Evolutionary conservation across 257 asterid species (phyloP).

Genomic region (Capsicum rhomboideum): DNA sequence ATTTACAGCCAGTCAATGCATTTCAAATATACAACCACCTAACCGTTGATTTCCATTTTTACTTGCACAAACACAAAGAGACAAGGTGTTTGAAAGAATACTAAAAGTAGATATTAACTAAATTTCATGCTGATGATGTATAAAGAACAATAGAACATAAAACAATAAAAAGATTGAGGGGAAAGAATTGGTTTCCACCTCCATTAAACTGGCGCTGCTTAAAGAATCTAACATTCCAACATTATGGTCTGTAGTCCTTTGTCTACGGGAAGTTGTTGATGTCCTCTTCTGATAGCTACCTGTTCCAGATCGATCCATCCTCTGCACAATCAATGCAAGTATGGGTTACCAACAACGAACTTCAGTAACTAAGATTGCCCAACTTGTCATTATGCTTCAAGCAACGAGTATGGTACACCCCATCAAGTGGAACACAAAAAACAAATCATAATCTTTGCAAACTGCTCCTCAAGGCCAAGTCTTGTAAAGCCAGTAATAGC

Average conservation of each 20-base stretch:
- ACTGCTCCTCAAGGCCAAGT: neutral
- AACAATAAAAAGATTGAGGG: neutral
- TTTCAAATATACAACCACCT: neutral
- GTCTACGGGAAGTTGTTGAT: constrained; percentile 59
- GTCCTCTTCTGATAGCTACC: constrained; percentile 52
- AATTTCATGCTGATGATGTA: neutral
- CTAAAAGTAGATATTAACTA: neutral
- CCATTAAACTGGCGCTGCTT: constrained; percentile 80
- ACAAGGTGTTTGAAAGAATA: neutral
- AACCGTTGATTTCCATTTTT: neutral
- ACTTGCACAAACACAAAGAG: neutral
- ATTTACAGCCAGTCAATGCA: neutral
- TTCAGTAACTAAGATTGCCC: too few species aligned
- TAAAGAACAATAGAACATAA: neutral
- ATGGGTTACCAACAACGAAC: neutral
- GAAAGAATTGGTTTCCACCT: constrained; percentile 32
- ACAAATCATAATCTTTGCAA: neutral
- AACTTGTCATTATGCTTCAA: neutral
- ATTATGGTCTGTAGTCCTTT: constrained; percentile 28
- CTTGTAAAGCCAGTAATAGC: neutral
- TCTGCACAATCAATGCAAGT: constrained; percentile 29
- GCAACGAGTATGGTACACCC: neutral
- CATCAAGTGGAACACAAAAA: neutral
- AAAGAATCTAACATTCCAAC: constrained; percentile 45
- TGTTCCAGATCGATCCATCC: constrained; percentile 61